These are phyloP conservation scores for Zymoseptoria pseudotritici DNA, from an alignment of 2,329 filamentous ascomycete genomes.

Conservation along the genomic window DNA sequence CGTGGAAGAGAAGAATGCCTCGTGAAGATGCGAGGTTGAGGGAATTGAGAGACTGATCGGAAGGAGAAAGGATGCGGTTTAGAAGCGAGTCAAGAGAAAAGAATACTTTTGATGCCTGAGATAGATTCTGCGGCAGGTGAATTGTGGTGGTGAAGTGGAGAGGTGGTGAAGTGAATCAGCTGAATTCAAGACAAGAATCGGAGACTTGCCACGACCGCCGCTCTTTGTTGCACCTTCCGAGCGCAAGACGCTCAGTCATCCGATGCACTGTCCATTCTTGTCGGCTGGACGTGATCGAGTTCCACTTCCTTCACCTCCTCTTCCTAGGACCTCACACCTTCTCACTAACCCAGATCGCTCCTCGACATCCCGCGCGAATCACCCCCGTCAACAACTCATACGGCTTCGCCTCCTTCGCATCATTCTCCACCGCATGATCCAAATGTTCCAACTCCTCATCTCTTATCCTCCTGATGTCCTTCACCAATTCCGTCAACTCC, in stretches of 20 bases:
- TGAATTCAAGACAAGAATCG: background rate
- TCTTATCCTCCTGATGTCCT: slow-evolving; percentile 70
- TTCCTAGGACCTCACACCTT: slow-evolving; percentile 43
- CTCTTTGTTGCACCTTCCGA: background rate
- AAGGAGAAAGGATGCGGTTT: background rate
- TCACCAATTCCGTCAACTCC: slow-evolving; percentile 66
- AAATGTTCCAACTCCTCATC: slow-evolving; percentile 97
- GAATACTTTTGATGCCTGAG: background rate
- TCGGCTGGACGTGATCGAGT: background rate
- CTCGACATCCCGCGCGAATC: slow-evolving; percentile 82
- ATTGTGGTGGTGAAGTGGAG: background rate
- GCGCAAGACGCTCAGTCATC: background rate
- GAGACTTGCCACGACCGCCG: background rate
- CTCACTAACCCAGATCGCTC: slow-evolving; percentile 89
- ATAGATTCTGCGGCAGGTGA: background rate
- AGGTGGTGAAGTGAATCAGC: background rate
- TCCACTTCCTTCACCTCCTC: background rate
- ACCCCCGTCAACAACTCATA: slow-evolving; percentile 82
- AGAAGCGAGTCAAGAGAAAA: background rate
- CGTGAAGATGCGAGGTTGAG: background rate
- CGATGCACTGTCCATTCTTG: background rate
- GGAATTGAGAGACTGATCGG: background rate
- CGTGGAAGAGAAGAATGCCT: background rate
- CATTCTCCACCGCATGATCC: slow-evolving; percentile 88
- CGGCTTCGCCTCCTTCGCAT: slow-evolving; percentile 80